Conservation (phyloP, 2,329 filamentous ascomycete species). For the Thelonectria rubi region DNA sequence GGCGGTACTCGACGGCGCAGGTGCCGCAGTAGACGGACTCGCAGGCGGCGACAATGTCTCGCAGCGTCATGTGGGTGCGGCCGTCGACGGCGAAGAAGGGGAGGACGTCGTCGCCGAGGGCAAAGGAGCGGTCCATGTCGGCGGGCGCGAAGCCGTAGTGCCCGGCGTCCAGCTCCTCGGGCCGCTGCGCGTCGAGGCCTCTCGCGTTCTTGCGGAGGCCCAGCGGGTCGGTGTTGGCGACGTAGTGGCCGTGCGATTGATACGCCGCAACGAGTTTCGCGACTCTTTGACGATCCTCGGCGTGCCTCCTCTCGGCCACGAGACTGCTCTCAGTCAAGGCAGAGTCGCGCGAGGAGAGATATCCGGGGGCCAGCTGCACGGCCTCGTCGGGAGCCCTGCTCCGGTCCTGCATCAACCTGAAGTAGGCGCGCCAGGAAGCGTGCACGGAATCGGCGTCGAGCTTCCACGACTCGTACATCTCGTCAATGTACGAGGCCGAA, state of each 20-base stretch:
- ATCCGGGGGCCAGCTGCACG: slow-evolving; percentile 91
- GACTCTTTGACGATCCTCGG: slow-evolving; percentile 95
- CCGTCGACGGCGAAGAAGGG: slow-evolving; percentile 87
- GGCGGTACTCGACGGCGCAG: slow-evolving; percentile 97
- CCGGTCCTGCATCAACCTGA: slow-evolving; percentile 97
- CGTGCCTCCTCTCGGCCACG: slow-evolving; percentile 74
- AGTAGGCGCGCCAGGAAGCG: slow-evolving; percentile 98
- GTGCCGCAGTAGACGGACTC: slow-evolving; percentile 95
- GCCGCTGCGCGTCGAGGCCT: slow-evolving; percentile 83
- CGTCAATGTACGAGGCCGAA: slow-evolving; percentile 97
- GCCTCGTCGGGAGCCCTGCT: slow-evolving; percentile 96
- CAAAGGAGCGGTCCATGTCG: slow-evolving; percentile 90
- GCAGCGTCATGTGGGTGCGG: slow-evolving; percentile 91
- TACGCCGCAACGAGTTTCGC: slow-evolving; percentile 95
- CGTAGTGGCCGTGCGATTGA: slow-evolving; percentile 96
- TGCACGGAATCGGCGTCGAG: slow-evolving; percentile 91
- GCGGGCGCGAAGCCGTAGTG: slow-evolving; percentile 94
- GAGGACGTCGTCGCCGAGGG: slow-evolving; percentile 89
- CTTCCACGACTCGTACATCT: slow-evolving; percentile 99
- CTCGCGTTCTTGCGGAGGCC: slow-evolving; percentile 79
- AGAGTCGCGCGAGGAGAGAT: slow-evolving; percentile 83
- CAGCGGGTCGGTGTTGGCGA: slow-evolving; percentile 94
- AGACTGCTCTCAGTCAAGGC: slow-evolving; percentile 73
- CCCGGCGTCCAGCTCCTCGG: slow-evolving; percentile 87
- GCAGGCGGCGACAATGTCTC: slow-evolving; percentile 90